These are phyloP conservation scores for Leishmania aethiopica DNA, from an alignment of 208 protist genomes.

Conservation along the genomic window DNA sequence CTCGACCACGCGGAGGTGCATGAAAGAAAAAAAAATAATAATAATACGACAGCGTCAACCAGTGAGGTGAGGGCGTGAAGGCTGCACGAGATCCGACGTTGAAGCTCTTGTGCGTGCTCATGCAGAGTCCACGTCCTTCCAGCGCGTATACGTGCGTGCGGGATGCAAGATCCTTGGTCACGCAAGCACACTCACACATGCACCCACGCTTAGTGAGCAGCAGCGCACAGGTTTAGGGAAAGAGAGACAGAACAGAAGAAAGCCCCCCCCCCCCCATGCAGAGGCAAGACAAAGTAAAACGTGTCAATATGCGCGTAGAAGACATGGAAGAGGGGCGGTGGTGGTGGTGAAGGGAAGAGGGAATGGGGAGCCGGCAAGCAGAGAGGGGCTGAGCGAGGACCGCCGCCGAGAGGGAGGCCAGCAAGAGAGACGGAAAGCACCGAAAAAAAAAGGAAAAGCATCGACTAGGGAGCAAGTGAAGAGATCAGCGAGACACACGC, in stretches of 20 bases:
- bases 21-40: background rate
- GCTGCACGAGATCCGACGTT: background rate
- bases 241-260: background rate
- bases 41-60: background rate
- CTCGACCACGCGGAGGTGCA: background rate
- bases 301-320: background rate
- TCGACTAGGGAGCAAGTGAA: background rate
- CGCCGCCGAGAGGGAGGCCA: background rate
- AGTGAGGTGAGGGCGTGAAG: background rate
- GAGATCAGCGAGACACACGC: constrained; percentile 1
- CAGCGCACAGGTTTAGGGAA: background rate
- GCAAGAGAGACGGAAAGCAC: background rate
- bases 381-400: background rate
- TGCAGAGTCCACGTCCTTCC: background rate
- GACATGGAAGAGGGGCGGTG: background rate
- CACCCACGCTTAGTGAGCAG: background rate
- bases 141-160: background rate
- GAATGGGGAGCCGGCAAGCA: background rate
- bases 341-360: background rate
- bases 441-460: background rate
- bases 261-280: background rate
- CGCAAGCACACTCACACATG: background rate
- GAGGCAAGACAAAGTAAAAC: background rate
- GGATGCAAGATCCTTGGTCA: background rate
- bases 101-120: background rate